Conservation (phyloP, 2,329 filamentous ascomycete genomes). For the Fusarium xylarioides region DNA sequence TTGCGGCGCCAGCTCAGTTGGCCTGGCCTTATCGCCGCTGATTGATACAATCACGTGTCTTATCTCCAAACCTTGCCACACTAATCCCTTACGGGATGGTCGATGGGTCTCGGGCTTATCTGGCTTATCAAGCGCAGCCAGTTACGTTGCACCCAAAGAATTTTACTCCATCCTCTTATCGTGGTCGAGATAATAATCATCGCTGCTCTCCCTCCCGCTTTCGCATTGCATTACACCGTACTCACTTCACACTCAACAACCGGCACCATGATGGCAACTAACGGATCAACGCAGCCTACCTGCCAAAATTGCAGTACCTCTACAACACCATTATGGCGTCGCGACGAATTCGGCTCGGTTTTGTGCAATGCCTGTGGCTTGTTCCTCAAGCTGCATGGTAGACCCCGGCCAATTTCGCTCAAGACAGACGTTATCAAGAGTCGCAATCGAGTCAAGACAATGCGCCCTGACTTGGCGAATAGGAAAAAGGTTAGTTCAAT, state of each 20-base stretch:
- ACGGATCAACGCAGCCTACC: conserved; percentile 81
- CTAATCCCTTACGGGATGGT: conserved; percentile 35
- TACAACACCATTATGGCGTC: conserved; percentile 95
- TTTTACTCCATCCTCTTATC: conserved; percentile 53
- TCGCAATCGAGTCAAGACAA: conserved; percentile 95
- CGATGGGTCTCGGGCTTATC: conserved; percentile 43
- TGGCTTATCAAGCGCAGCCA: conserved; percentile 48
- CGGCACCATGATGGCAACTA: conserved; percentile 61
- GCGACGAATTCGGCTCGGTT: conserved; percentile 94
- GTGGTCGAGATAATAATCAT: conserved; percentile 50
- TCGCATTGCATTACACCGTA: conserved; percentile 20
- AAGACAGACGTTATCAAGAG: conserved; percentile 99
- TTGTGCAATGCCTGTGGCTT: conserved; percentile 98
- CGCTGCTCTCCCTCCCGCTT: conserved; percentile 42
- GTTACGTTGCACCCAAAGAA: conserved; percentile 44
- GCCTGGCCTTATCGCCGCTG: conserved; percentile 32
- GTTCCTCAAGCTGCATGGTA: conserved; percentile 95
- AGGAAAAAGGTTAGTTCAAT: conserved; percentile 76
- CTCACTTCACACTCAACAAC: conserved; percentile 45
- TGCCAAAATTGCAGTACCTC: conserved; percentile 97
- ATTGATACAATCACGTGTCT: conserved; percentile 45
- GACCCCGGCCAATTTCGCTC: conserved; percentile 90
- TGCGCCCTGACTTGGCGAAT: conserved; percentile 77
- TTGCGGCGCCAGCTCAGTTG: not conserved
- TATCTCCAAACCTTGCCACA: conserved; percentile 32